phyloP scores from a whole-genome alignment of 2,329 filamentous ascomycete genomes.

The Neofusicoccum sp. region DNA sequence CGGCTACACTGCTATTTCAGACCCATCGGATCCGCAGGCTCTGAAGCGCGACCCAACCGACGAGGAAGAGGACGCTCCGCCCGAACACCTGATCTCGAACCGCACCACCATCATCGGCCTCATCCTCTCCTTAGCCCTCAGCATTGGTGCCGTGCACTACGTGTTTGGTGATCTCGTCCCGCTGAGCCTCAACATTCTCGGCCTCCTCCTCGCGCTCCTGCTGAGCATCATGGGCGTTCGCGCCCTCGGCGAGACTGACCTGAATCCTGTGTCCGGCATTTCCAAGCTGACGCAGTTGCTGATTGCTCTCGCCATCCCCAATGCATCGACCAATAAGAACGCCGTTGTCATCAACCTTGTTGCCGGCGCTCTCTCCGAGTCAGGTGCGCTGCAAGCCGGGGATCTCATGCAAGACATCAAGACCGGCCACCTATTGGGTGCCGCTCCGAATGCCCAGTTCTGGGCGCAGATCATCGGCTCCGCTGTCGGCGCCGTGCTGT shows the following conservation, averaged over 20 bases:
- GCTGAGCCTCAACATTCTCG: constrained; percentile 78
- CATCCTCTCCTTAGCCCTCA: constrained; percentile 74
- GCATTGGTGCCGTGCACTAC: constrained; percentile 77
- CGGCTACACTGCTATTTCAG: constrained; percentile 43
- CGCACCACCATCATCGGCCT: constrained; percentile 75
- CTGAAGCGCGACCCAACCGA: constrained; percentile 36
- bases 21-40: constrained; percentile 26
- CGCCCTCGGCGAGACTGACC: constrained; percentile 77
- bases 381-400: constrained; percentile 88
- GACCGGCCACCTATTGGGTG: constrained; percentile 89
- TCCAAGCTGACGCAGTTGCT: constrained; percentile 95
- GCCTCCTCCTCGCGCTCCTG: constrained; percentile 74
- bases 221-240: constrained; percentile 67
- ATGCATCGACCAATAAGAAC: constrained; percentile 67
- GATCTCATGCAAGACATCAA: constrained; percentile 98
- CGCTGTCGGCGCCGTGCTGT: constrained; percentile 81
- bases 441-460: constrained; percentile 92
- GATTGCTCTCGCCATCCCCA: constrained; percentile 86
- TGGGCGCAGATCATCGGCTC: constrained; percentile 94
- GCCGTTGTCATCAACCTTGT: constrained; percentile 95
- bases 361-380: constrained; percentile 84
- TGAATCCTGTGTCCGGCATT: constrained; percentile 96
- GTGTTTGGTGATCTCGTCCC: constrained; percentile 85
- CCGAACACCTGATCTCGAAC: constrained; percentile 76
- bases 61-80: constrained; percentile 75